Base-by-base conservation (phyloP, 495 filamentous ascomycete species). In the Schizothecium vesticola region DNA sequence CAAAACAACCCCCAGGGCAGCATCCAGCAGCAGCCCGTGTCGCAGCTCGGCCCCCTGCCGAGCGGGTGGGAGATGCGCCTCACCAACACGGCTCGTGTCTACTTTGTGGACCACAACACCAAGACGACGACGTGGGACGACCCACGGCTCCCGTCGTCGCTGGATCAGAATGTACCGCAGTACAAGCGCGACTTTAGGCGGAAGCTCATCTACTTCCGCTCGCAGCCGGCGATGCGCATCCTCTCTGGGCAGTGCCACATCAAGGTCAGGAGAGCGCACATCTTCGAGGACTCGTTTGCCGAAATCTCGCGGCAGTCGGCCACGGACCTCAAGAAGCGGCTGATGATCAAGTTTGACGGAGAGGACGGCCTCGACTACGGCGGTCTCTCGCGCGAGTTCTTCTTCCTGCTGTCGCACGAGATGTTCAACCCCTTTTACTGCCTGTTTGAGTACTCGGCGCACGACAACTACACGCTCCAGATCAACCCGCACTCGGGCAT, bases 361-460 rank as follows among this genome's bases (percentile, higher is more conserved):
- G 95, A 99, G 80, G 95, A 99, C 74, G 95, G 95, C 78, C 82
- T 99, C 61, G 95, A 99, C 81, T 99, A 99, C 78, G 95, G 95
- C 78, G 95, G 95, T 85, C 87, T 99, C 56, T 99, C 95, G 23
- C 90, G 95, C 86, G 95, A 99, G 80, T 99, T 98, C 84, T 99
- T 99, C 86, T 99, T 98, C 89, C 85, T 99, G 66, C 87, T 99
- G 56, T 98, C 95, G n/a, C 95, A 99, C 80, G 95, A 99, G 84
- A 99, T 99, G 95, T 99, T 99, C 82, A 99, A 99, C 80, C 95
- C 95, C 64, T 99, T 99, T 82, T 99, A 99, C 83, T 99, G 95
- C 81, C 86, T 99, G 59, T 99, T 99, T 83, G 95, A 99, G 82
- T 99, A 99, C 78, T 97, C 95, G 69, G 95, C 95, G 29, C 95